These are phyloP conservation scores for Rhizophora mangle DNA, from an alignment of 345 rosid species.

Conservation along the genomic window DNA sequence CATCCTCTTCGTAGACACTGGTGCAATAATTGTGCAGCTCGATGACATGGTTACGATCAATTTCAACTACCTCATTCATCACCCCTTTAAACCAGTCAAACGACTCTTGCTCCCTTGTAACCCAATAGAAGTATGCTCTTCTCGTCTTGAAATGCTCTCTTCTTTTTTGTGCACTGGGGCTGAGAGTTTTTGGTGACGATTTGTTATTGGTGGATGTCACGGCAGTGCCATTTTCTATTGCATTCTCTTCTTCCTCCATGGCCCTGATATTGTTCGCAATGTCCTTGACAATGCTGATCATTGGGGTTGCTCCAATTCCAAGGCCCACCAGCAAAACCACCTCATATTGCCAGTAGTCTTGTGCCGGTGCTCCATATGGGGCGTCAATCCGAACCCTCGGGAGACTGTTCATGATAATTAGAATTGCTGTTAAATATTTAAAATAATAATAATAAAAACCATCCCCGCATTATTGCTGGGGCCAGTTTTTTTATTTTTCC, in stretches of 20 bases:
- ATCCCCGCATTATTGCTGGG: neutral
- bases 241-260: slow-evolving; percentile 35
- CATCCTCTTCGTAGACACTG: slow-evolving; percentile 84
- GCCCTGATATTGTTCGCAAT: slow-evolving; percentile 63
- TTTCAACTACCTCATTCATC: slow-evolving; percentile 74
- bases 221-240: slow-evolving; percentile 41
- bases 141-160: slow-evolving; percentile 58
- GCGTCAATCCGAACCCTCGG: slow-evolving; percentile 73
- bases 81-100: slow-evolving; percentile 84
- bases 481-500: neutral
- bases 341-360: slow-evolving; percentile 75
- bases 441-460: neutral
- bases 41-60: slow-evolving; percentile 55
- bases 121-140: slow-evolving; percentile 83
- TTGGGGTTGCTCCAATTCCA: slow-evolving; percentile 87
- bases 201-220: neutral
- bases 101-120: slow-evolving; percentile 78
- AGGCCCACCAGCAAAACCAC: slow-evolving; percentile 71
- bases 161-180: slow-evolving; percentile 35
- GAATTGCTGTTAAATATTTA: neutral
- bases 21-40: slow-evolving; percentile 79
- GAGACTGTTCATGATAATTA: slow-evolving; percentile 38
- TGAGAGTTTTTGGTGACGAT: slow-evolving; percentile 16
- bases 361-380: slow-evolving; percentile 91
- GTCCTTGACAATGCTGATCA: slow-evolving; percentile 86